phyloP scores from a whole-genome alignment of 306 rosid genomes.

The Adenanthera pavonina region DNA sequence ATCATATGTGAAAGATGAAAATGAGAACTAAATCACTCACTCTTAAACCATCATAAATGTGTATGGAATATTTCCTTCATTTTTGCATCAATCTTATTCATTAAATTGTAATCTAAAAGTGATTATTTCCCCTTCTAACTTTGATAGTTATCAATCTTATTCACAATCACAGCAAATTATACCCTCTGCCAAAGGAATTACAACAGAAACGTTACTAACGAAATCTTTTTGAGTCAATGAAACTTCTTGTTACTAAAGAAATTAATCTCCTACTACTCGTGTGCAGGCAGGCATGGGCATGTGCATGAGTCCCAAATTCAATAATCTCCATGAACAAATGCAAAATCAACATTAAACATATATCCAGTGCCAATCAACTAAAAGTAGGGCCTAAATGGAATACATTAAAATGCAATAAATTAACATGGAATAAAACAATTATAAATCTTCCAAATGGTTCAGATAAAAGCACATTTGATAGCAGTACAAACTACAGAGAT shows the following conservation, averaged over 20 bases:
- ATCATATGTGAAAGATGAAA: neutral
- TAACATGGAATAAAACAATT: neutral
- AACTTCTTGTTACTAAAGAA: neutral
- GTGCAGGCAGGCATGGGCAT: neutral
- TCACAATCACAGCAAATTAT: neutral
- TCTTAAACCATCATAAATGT: neutral
- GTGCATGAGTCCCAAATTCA: neutral
- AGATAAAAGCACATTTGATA: neutral
- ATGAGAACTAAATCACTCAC: neutral
- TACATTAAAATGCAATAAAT: neutral
- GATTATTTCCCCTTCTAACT: neutral
- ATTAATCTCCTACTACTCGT: neutral
- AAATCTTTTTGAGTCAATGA: neutral
- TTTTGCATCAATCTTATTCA: neutral
- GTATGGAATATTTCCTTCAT: neutral
- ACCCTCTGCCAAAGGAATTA: neutral
- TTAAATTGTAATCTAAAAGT: neutral
- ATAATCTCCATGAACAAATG: neutral
- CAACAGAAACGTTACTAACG: neutral
- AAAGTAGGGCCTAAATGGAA: slow-evolving; percentile 5
- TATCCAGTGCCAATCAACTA: slow-evolving; percentile 20
- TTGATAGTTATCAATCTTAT: too few species aligned
- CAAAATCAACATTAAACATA: slow-evolving; percentile 30
- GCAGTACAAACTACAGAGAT: neutral
- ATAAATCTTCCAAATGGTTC: neutral